Evolutionary conservation across 768 basidiomycete species (phyloP).

Genomic region (Boletus reticulatus): DNA sequence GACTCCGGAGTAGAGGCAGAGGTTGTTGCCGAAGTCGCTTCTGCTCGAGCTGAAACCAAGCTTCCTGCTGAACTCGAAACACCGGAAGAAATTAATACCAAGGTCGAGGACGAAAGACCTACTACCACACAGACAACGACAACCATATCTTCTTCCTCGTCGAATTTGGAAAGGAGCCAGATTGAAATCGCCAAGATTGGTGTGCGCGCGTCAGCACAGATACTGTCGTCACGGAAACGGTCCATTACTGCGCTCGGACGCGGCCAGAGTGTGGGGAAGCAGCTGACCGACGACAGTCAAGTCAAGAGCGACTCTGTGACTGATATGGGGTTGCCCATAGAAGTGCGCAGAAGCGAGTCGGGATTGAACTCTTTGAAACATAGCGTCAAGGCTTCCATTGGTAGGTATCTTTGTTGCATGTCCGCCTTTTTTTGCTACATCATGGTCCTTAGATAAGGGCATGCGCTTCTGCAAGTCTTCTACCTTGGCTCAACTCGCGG

Average conservation of each 20-base stretch:
- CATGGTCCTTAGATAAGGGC: conserved; percentile 54
- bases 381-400: conserved; percentile 71
- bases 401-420: conserved; percentile 37
- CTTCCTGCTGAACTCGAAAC: not conserved
- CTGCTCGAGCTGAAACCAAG: conserved; percentile 6
- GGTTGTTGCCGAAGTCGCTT: conserved; percentile 21
- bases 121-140: conserved; percentile 11
- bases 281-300: conserved; percentile 2
- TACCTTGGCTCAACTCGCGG: conserved; percentile 41
- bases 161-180: conserved; percentile 26
- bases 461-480: conserved; percentile 67
- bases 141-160: conserved; percentile 18
- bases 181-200: conserved; percentile 31
- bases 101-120: conserved; percentile 4
- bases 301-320: conserved; percentile 11
- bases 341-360: conserved; percentile 33
- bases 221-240: conserved; percentile 24
- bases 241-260: conserved; percentile 18
- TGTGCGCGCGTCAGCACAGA: conserved; percentile 28
- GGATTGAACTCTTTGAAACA: conserved; percentile 58
- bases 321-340: conserved; percentile 26
- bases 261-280: conserved; percentile 9
- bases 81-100: not conserved
- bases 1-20: conserved; percentile 26
- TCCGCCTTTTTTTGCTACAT: not conserved